Conservation (phyloP, 306 rosid genomes). For the Acacia melanoxylon region DNA sequence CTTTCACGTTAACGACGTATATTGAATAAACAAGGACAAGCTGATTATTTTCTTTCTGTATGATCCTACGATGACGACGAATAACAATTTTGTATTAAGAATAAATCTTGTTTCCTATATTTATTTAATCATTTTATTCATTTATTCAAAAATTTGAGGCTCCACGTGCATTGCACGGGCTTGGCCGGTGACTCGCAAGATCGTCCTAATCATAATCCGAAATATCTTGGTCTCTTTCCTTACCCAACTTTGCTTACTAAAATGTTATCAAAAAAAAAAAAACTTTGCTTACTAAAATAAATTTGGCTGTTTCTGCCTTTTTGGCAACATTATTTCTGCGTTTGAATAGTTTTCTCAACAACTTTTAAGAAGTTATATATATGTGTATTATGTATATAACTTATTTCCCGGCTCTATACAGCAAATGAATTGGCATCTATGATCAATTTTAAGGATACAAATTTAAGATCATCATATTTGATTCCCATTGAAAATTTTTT, state of each 20-base stretch:
- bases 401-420: background rate
- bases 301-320: background rate
- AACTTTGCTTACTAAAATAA: background rate
- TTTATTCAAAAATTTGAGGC: background rate
- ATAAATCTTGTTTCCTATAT: background rate
- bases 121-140: background rate
- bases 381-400: too few relatives aligned
- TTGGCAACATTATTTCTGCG: background rate
- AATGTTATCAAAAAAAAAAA: too few relatives aligned
- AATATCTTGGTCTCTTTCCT: background rate
- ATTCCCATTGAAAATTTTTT: too few relatives aligned
- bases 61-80: background rate
- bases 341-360: background rate
- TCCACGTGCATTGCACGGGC: background rate
- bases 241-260: background rate
- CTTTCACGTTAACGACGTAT: slow-evolving; percentile 3
- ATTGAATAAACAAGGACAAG: slow-evolving; percentile 24
- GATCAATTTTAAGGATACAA: too few relatives aligned
- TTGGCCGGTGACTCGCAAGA: background rate
- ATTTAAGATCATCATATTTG: too few relatives aligned
- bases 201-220: background rate
- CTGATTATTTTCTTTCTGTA: background rate
- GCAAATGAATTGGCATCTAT: too few relatives aligned
- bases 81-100: background rate
- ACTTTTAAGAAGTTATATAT: background rate